Evolutionary conservation across 129 eudicot species (phyloP).

Genomic region (Artemisia tridentata): DNA sequence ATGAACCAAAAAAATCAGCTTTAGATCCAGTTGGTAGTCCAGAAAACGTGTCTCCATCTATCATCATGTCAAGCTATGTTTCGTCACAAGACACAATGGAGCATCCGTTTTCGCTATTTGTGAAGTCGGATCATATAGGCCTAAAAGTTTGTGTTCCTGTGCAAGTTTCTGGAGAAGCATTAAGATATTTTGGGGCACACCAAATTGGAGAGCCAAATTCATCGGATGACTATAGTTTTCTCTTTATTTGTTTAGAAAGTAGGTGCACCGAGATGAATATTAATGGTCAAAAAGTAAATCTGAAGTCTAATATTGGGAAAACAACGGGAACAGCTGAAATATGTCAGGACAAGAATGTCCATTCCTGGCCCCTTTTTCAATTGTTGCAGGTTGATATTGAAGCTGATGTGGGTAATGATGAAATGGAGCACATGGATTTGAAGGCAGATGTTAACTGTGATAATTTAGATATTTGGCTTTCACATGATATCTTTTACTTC

Average conservation of each 20-base stretch:
- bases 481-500: slow-evolving; percentile 58
- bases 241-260: slow-evolving; percentile 46
- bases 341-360: slow-evolving; percentile 36
- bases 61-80: slow-evolving; percentile 26
- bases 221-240: slow-evolving; percentile 37
- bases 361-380: slow-evolving; percentile 75
- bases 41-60: slow-evolving; percentile 29
- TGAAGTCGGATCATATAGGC: slow-evolving; percentile 56
- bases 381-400: slow-evolving; percentile 54
- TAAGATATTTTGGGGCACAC: slow-evolving; percentile 27
- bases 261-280: slow-evolving; percentile 44
- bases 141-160: slow-evolving; percentile 59
- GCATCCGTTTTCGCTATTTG: slow-evolving; percentile 25
- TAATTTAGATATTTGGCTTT: slow-evolving; percentile 62
- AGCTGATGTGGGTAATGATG: slow-evolving; percentile 36
- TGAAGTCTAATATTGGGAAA: slow-evolving; percentile 49
- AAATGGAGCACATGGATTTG: slow-evolving; percentile 29
- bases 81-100: slow-evolving; percentile 27
- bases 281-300: slow-evolving; percentile 40
- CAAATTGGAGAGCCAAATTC: slow-evolving; percentile 34
- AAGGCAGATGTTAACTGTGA: slow-evolving; percentile 54
- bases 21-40: slow-evolving; percentile 28
- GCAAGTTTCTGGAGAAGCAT: slow-evolving; percentile 41
- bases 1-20: slow-evolving; percentile 24
- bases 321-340: slow-evolving; percentile 53